Evolutionary conservation across 2,329 filamentous ascomycete species (phyloP), one percentile per base, ranked within the genome.

Genomic region (Hypoxylon sp.): DNA sequence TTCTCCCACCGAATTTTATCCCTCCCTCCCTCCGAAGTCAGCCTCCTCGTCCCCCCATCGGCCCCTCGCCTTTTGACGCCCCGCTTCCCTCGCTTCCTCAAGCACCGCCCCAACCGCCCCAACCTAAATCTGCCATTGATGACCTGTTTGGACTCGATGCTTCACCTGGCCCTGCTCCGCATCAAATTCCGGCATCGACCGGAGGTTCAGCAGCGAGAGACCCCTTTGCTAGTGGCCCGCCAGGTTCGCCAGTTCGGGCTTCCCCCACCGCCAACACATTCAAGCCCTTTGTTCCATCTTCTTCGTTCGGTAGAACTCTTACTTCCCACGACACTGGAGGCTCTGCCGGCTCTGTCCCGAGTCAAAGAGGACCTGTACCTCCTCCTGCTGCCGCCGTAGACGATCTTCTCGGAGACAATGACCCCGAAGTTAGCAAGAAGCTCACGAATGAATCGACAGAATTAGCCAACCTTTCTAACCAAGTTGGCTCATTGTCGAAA

Each of bases 141-240:
- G 94, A 99, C 70, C 76, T 99, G 11, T 97, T 99, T 67, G 93
- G 92, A 1, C 80, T 99, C 13, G 93, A 97, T 68, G 85, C 90
- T 11, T 82, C 77, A 66, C 60, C 77, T 49, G 66, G 76, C 31
- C 75, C 81, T 12, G 76, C 82, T 6, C 81, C 87, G 40, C 73
- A 81, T 26, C 84, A 88, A 60, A 70, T 78, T 11, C 73, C 82
- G 7, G 79, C 90, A 67, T 85, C 85, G 4, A 93, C 91, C 15
- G 90, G 91, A 38, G 87, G 88, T 20, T 91, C 91, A 9, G 78
- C 66, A 67, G 78, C 71, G 43, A 82, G 72, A 61, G 87, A 90
- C 62, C 85, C 87, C 0, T 90, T 90, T 59, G 74, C 73, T 5
- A 75, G 77, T 25, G 81, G 79, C 26, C 70, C 71, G 12, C 73